Evolutionary conservation across 2,329 filamentous ascomycete genomes (phyloP), one percentile per base, ranked within the genome.

Genomic region (Penicillium paneum): DNA sequence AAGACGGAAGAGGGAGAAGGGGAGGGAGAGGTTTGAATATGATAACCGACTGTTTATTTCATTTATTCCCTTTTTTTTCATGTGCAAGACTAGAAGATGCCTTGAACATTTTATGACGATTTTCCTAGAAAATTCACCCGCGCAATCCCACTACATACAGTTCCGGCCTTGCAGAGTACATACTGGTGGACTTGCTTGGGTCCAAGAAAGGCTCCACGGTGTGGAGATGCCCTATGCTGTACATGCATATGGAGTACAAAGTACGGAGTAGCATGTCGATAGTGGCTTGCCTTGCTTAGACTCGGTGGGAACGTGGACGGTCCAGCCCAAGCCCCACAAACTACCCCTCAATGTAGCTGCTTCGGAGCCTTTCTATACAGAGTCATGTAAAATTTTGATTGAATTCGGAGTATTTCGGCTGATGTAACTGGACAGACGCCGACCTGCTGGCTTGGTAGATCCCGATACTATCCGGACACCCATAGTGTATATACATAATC

Each of bases 301-400:
- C 49, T 31, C 36, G 39, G 26, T 29, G 49, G 52, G 39, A 55
- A 44, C 17, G 35, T 52, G 39, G 55, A 51, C 29, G 31, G 50
- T 47, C 49, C 46, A 54, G 51, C 45, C 31, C 13, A 36, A 40
- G 49, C 49, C 54, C 56, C 32, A 49, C 49, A 45, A 46, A 46
- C 26, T 31, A 45, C 52, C 32, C 39, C 45, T 46, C 38, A 21
- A 19, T 40, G 36, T 29, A 29, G 8, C 19, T 36, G 12, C 7
- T 13, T 35, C 21, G 5, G n/a, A 21, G 7, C 10, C 19, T 45
- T 38, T 12, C n/a, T 12, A 43, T 29, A 43, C 13, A 15, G 28
- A n/a, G 31, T 21, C 29, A 21, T 19, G 32, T 50, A 17, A 12
- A 21, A 46, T 6, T 40, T 47, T 17, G 34, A 34, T 10, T 2